phyloP scores from a whole-genome alignment of 176 grass and related monocot genomes.

The Aegilops longissima region DNA sequence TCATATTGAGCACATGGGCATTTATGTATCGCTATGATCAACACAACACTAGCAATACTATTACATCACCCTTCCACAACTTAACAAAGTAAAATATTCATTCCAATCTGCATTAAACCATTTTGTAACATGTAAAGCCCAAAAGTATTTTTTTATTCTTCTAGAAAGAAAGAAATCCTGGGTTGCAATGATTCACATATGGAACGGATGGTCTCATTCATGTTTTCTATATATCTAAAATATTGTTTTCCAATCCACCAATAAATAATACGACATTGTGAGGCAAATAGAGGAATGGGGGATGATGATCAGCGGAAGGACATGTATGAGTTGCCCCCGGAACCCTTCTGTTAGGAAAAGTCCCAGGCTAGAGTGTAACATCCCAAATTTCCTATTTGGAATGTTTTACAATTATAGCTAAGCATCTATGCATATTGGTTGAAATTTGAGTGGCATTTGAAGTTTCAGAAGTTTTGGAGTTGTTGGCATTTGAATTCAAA shows the following conservation, averaged over 20 bases:
- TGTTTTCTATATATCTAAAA: constrained; percentile 45
- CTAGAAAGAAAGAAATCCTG: not conserved
- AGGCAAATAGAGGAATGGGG: not conserved
- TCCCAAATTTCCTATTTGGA: too few species aligned
- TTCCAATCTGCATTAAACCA: not conserved
- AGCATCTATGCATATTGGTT: too few species aligned
- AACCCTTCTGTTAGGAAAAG: constrained; percentile 46
- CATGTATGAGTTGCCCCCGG: constrained; percentile 25
- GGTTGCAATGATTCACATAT: not conserved
- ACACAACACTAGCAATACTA: not conserved
- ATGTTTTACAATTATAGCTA: too few species aligned
- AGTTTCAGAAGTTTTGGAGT: too few species aligned
- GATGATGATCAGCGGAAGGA: constrained; percentile 34
- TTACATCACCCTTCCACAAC: constrained; percentile 14
- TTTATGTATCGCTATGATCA: too few species aligned
- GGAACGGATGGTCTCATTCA: not conserved
- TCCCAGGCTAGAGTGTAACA: too few species aligned
- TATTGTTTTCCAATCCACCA: constrained; percentile 18
- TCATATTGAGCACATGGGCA: too few species aligned
- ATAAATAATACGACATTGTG: constrained; percentile 17
- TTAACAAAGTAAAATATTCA: constrained; percentile 14
- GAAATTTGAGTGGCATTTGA: too few species aligned
- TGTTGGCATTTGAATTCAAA: too few species aligned
- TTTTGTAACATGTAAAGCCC: constrained; percentile 23
- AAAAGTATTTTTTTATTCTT: constrained; percentile 13